phyloP scores from a whole-genome alignment of 441 rosid species.

The Breynia disticha region DNA sequence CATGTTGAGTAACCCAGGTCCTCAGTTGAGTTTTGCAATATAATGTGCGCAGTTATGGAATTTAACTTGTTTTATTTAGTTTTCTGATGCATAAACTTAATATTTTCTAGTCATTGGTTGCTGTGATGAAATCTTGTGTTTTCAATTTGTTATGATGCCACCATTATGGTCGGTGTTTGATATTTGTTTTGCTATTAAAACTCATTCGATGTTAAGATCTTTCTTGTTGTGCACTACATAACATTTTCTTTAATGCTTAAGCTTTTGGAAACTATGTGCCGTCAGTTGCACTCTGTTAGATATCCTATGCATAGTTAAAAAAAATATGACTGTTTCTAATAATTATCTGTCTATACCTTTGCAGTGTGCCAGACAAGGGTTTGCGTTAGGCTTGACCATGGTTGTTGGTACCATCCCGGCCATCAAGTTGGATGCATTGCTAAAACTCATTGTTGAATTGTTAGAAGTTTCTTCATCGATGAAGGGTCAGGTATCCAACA shows the following conservation, averaged over 20 bases:
- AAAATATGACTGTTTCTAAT: neutral
- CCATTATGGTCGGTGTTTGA: too few species aligned
- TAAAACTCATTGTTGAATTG: constrained; percentile 57
- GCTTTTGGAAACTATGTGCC: neutral
- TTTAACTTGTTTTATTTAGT: neutral
- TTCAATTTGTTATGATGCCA: too few species aligned
- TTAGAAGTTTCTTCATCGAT: constrained; percentile 79
- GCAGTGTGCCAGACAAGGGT: constrained; percentile 96
- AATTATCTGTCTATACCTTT: constrained; percentile 10
- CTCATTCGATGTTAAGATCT: neutral
- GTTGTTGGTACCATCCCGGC: constrained; percentile 40
- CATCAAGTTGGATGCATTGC: constrained; percentile 55
- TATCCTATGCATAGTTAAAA: neutral
- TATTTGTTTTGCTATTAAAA: too few species aligned
- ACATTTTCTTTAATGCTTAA: too few species aligned
- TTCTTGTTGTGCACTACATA: neutral
- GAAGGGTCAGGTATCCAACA: constrained; percentile 80
- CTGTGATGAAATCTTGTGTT: too few species aligned
- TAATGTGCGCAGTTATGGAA: neutral
- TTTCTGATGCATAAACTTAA: neutral
- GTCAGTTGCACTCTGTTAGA: neutral
- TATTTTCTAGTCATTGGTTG: too few species aligned
- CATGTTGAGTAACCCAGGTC: too few species aligned
- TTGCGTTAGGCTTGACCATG: constrained; percentile 78
- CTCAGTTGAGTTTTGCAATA: neutral